Evolutionary conservation across 192 early-diverging fungal genomes (phyloP).

Genomic region (Irineochytrium annulatum): DNA sequence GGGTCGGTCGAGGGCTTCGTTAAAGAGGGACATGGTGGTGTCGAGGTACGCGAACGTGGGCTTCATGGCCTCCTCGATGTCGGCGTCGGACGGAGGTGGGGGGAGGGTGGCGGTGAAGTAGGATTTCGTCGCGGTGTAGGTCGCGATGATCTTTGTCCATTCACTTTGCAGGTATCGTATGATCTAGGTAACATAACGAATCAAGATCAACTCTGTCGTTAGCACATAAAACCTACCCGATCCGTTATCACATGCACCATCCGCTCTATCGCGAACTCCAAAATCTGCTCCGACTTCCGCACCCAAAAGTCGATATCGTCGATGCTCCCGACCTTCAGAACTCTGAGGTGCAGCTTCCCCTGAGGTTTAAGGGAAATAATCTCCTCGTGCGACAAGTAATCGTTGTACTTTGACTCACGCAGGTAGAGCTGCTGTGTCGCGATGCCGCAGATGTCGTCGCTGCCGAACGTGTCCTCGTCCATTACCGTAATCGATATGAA

Average conservation of each 20-base stretch:
- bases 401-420: constrained; percentile 23
- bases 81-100: constrained; percentile 9
- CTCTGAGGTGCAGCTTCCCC: constrained; percentile 33
- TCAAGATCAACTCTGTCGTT: background rate
- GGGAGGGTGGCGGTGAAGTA: background rate
- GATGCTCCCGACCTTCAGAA: constrained; percentile 34
- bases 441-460: constrained; percentile 29
- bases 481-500: constrained; percentile 36
- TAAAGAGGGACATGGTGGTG: constrained; percentile 23
- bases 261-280: constrained; percentile 35
- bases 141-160: constrained; percentile 10
- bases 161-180: constrained; percentile 4
- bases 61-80: constrained; percentile 19
- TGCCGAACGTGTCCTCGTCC: constrained; percentile 32
- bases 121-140: background rate
- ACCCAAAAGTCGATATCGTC: constrained; percentile 44
- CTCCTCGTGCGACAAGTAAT: constrained; percentile 38
- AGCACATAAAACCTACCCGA: constrained; percentile 21
- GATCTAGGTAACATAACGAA: background rate
- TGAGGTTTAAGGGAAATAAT: constrained; percentile 27
- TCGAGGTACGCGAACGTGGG: constrained; percentile 36
- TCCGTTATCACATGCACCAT: constrained; percentile 38
- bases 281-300: constrained; percentile 21
- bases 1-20: constrained; percentile 34
- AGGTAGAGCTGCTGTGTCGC: constrained; percentile 15